Conservation (phyloP, 1,139 yeast species). For the Magnusiomyces clavatus region DNA sequence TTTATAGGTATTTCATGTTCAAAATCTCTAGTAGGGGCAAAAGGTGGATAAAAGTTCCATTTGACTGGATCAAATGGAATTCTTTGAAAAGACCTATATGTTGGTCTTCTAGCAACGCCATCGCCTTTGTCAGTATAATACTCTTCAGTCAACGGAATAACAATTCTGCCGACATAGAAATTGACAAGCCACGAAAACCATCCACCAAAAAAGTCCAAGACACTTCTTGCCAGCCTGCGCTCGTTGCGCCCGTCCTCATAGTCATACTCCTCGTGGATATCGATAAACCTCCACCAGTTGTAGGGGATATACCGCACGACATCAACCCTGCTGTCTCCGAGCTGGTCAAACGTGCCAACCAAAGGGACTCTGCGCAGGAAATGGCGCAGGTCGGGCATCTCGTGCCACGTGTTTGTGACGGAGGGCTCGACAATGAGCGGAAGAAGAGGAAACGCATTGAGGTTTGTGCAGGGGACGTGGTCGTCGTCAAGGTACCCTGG, state of each 20-base stretch:
- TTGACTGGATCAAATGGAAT: too few relatives aligned
- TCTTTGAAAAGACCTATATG: too few relatives aligned
- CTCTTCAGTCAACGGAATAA: too few relatives aligned
- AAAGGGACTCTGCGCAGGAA: constrained; percentile 11
- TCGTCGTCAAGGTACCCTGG: constrained; percentile 27
- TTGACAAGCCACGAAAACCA: too few relatives aligned
- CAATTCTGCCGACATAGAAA: too few relatives aligned
- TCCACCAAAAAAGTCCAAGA: too few relatives aligned
- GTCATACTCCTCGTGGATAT: constrained; percentile 16
- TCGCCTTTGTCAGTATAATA: too few relatives aligned
- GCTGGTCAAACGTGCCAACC: constrained; percentile 10
- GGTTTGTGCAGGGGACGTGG: constrained; percentile 18
- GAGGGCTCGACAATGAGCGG: constrained; percentile 21
- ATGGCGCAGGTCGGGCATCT: constrained; percentile 15
- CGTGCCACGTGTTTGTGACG: constrained; percentile 15
- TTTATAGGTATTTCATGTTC: too few relatives aligned
- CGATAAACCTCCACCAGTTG: constrained; percentile 16
- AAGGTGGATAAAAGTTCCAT: too few relatives aligned
- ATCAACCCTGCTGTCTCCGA: constrained; percentile 8
- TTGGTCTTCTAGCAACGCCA: too few relatives aligned
- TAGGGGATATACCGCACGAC: background rate
- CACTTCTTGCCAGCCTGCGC: too few relatives aligned
- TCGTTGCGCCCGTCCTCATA: background rate
- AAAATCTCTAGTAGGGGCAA: too few relatives aligned
- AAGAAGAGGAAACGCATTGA: constrained; percentile 19